Percentiles rank a stretch among this genome's conserved stretches.
These are phyloP conservation scores for Grosmannia penicillata DNA, from an alignment of 2,329 filamentous ascomycete species.

Conservation along the genomic window DNA sequence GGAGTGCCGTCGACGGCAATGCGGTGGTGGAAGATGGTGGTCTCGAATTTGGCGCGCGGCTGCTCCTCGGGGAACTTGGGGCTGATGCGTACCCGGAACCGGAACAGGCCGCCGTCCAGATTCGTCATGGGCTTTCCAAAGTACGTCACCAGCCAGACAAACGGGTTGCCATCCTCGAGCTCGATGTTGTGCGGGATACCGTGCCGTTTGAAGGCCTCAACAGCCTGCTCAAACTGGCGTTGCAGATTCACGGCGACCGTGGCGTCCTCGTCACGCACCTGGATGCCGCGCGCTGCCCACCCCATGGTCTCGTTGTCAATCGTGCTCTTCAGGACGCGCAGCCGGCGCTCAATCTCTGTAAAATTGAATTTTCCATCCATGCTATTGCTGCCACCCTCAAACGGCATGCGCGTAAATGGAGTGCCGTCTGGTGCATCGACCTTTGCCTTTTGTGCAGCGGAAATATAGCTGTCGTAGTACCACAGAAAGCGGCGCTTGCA, in stretches of 20 bases:
- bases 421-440: conserved; percentile 47
- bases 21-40: conserved; percentile 74
- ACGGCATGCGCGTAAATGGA: conserved; percentile 69
- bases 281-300: conserved; percentile 59
- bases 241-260: conserved; percentile 70
- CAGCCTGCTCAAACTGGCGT: conserved; percentile 72
- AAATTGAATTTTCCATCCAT: conserved; percentile 89
- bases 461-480: conserved; percentile 84
- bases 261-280: conserved; percentile 47
- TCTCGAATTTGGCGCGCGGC: conserved; percentile 69
- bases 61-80: conserved; percentile 78
- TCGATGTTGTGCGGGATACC: conserved; percentile 62
- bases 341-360: conserved; percentile 51
- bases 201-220: conserved; percentile 56
- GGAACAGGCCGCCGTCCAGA: conserved; percentile 80
- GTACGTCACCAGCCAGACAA: conserved; percentile 77
- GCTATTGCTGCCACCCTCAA: conserved; percentile 59
- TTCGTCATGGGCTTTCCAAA: conserved; percentile 89
- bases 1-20: conserved; percentile 67
- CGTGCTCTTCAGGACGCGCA: conserved; percentile 52
- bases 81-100: conserved; percentile 65
- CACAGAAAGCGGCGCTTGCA: conserved; percentile 87
- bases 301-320: conserved; percentile 55
- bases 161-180: conserved; percentile 70
- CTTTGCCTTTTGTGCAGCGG: conserved; percentile 51